Base-by-base conservation (phyloP, 2,329 filamentous ascomycete species). In the Tothia fuscella region DNA sequence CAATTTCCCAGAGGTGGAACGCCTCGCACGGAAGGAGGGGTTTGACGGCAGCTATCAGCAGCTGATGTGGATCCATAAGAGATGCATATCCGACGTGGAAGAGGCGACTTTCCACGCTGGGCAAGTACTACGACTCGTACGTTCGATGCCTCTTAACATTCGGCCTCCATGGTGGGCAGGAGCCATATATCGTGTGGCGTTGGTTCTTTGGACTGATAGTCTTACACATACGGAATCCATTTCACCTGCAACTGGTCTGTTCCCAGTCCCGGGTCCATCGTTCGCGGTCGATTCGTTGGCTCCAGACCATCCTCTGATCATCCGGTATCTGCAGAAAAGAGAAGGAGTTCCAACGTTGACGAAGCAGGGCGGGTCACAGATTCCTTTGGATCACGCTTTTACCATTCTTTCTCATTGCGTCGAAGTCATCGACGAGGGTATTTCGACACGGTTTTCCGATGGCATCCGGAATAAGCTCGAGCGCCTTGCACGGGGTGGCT, bases 131-230 rank as follows among this genome's bases (percentile, higher is more conserved):
- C 68, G 76, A 3, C 64, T 81, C 9, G 58, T 82, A 29, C 65
- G 71, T 5, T 61, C 64, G 12, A 81, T 83, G 71, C 68, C 74
- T 2, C 60, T 63, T 22, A 70, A 75, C 37, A 65, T 72, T 3
- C 70, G 77, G 17, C 80, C 80, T 5, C 72, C 70, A 28, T 85
- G 80, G 80, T 84, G 79, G 79, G 64, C 76, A n/a, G 72, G 70
- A 2, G 79, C 78, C 3, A 63, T 83, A 30, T 83, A 84, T 54
- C 74, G 80, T n/a, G 78, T 70, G 2, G 69, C 69, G 3, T 61
- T 81, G 43, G 70, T 78, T 30, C 61, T 80, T 2, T 81, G 76
- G 77, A 66, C 70, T 2, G 74, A 80, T 49, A 73, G 74, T 49
- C 57, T 80, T 42, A 65, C 63, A 5, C 66, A 68, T 44, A 64